Evolutionary conservation across 176 grass and related monocot species (phyloP).

Genomic region (Urochloa ruziziensis): DNA sequence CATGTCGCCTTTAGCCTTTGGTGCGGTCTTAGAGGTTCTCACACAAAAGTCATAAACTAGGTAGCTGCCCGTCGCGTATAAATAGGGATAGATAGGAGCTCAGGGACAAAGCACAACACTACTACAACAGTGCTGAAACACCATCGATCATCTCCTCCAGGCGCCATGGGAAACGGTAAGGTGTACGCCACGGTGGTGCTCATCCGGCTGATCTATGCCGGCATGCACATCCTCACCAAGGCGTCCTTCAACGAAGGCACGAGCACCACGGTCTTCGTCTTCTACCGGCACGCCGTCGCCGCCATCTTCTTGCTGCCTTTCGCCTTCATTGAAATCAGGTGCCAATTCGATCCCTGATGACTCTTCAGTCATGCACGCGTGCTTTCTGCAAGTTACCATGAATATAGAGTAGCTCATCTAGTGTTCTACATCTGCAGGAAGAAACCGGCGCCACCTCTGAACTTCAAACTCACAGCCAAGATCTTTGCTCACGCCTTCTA

Average conservation of each 20-base stretch:
- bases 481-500: conserved; percentile 53
- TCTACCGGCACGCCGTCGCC: conserved; percentile 67
- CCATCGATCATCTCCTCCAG: not conserved
- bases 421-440: conserved; percentile 34
- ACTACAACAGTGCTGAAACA: not conserved
- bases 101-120: not conserved
- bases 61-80: conserved; percentile 13
- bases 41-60: not conserved
- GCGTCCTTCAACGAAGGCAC: conserved; percentile 61
- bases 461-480: conserved; percentile 32
- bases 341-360: not conserved
- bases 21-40: conserved; percentile 25
- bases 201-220: conserved; percentile 59
- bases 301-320: conserved; percentile 52
- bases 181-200: conserved; percentile 54
- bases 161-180: conserved; percentile 43
- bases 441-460: conserved; percentile 39
- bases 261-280: conserved; percentile 64
- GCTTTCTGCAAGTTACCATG: not conserved
- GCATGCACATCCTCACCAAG: conserved; percentile 71
- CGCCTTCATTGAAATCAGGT: conserved; percentile 64
- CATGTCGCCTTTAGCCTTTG: not conserved
- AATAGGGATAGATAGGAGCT: not conserved
- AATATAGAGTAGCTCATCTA: not conserved
- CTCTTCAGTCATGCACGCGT: not conserved